phyloP scores from a whole-genome alignment of 2,329 filamentous ascomycete species.

The Monilinia vaccinii-corymbosi region DNA sequence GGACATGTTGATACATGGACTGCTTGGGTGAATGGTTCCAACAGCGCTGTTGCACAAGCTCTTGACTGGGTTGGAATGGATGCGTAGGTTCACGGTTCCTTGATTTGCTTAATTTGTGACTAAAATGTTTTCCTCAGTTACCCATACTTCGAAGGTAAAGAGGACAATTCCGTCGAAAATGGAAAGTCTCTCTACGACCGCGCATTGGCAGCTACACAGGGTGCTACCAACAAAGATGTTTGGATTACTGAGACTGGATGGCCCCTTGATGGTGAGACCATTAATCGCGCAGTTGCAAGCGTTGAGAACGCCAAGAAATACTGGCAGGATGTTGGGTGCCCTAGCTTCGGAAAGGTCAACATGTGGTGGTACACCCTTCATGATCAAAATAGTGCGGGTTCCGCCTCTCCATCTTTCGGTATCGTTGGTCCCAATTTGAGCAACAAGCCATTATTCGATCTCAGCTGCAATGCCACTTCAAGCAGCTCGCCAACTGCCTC shows the following conservation, averaged over 20 bases:
- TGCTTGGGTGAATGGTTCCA: constrained; percentile 63
- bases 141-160: constrained; percentile 69
- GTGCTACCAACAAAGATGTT: constrained; percentile 57
- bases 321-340: constrained; percentile 73
- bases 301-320: constrained; percentile 64
- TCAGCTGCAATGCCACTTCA: constrained; percentile 40
- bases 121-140: constrained; percentile 37
- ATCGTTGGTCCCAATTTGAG: constrained; percentile 47
- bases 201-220: constrained; percentile 51
- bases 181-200: constrained; percentile 59
- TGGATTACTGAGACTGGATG: constrained; percentile 89
- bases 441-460: constrained; percentile 51
- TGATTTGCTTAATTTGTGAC: neutral
- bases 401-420: constrained; percentile 62
- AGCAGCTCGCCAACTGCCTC: constrained; percentile 12
- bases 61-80: constrained; percentile 78
- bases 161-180: constrained; percentile 55
- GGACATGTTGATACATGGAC: constrained; percentile 92
- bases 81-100: constrained; percentile 32
- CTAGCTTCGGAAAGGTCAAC: constrained; percentile 53
- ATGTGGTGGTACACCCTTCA: constrained; percentile 73
- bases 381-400: constrained; percentile 47
- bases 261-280: constrained; percentile 60
- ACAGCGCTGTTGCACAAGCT: constrained; percentile 58
- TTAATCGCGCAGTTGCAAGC: constrained; percentile 54